Base-by-base conservation (phyloP, 768 basidiomycete genomes). In the Boletus bicolor region DNA sequence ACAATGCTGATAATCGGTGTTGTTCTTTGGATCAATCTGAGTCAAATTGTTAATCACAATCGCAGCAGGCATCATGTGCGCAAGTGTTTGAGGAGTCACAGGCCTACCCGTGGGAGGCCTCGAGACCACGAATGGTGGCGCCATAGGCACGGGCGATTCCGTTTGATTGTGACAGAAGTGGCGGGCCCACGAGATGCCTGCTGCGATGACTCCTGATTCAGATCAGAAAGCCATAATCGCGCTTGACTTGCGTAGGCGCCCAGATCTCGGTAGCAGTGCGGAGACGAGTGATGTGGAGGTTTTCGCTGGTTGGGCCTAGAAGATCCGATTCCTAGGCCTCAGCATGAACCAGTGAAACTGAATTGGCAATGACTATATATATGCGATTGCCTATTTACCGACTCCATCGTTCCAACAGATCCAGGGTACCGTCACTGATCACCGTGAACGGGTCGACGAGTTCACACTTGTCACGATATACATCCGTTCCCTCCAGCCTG, bases 361-460 rank as follows among this genome's bases (percentile, higher is more conserved):
- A 19, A 3, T 52, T 28, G 0, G 2, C 0, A 2, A 7, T 1
- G 24, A 9, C 30, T 26, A 51, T 17, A 0, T 2, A 5, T 10
- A 14, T 28, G 51, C 0, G 2, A 2, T 15, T 2, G 0, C 1
- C 19, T 0, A 8, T 7, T 15, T 52, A n/a, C 24, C 51, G 5
- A 50, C 9, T 1, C 46, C 46, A 19, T 2, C 0, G 8, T 35
- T 1, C 14, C 0, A 4, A 9, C 21, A 6, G 12, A 4, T 12
- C 21, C 5, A 0, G 0, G 52, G 51, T 14, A n/a, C 7, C 21
- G 3, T 39, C 37, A 3, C 3, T 12, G 2, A 17, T n/a, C 3
- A 3, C 4, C 5, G 8, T n/a, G 5, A 1, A 4, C 7, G 2
- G 28, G 0, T 0, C 7, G 17, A 24, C 0, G 53, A 28, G 30